Conservation (phyloP, 2,329 filamentous ascomycete species). For the Pseudocercospora musae region DNA sequence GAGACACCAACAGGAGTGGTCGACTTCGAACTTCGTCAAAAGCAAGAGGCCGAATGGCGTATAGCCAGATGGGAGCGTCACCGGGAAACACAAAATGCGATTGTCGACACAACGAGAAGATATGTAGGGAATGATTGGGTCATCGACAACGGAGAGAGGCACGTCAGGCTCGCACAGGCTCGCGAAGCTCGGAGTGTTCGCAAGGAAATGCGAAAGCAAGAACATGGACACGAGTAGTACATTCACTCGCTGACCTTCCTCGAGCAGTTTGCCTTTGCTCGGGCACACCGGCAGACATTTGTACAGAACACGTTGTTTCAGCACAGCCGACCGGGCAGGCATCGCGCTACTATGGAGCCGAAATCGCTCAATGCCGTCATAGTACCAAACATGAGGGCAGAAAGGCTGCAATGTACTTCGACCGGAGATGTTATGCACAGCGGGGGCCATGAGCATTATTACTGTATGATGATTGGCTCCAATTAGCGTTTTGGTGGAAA, state of each 20-base stretch:
- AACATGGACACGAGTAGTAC: too few relatives aligned
- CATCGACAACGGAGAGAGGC: not conserved
- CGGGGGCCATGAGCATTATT: not conserved
- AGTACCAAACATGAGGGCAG: not conserved
- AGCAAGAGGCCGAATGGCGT: constrained; percentile 14
- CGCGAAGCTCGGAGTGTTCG: not conserved
- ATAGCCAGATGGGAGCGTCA: not conserved
- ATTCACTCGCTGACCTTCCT: too few relatives aligned
- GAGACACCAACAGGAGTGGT: constrained; percentile 33
- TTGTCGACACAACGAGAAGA: not conserved
- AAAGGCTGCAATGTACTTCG: not conserved
- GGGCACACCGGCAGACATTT: too few relatives aligned
- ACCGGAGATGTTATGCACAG: not conserved
- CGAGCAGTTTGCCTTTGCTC: too few relatives aligned
- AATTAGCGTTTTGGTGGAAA: not conserved
- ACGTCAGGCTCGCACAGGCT: not conserved
- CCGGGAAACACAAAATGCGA: not conserved
- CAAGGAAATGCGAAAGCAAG: not conserved
- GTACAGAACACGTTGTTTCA: too few relatives aligned
- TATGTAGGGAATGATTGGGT: constrained; percentile 13
- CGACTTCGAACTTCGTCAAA: constrained; percentile 21
- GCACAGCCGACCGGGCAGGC: too few relatives aligned
- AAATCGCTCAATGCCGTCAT: not conserved
- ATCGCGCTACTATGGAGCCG: not conserved
- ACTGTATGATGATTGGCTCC: too few relatives aligned